These are phyloP conservation scores for Trichoderma atroviride DNA, from an alignment of 2,329 filamentous ascomycete genomes.

Conservation along the genomic window DNA sequence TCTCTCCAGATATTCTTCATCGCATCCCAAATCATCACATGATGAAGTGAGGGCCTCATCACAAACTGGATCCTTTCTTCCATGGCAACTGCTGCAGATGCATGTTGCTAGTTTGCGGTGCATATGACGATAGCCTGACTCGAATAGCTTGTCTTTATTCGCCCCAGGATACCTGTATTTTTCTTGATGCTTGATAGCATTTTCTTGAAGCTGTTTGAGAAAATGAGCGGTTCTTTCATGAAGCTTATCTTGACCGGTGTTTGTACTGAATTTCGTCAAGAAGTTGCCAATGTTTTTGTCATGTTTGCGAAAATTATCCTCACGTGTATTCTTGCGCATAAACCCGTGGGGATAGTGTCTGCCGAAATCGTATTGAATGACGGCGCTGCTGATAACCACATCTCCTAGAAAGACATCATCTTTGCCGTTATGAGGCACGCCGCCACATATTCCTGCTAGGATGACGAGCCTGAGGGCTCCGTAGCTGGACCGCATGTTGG, in stretches of 20 bases:
- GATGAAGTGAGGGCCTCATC: background rate
- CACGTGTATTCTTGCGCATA: constrained; percentile 32
- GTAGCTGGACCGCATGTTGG: constrained; percentile 41
- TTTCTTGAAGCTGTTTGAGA: constrained; percentile 24
- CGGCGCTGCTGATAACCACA: constrained; percentile 36
- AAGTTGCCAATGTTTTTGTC: constrained; percentile 35
- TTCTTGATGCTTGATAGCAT: background rate
- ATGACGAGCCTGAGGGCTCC: constrained; percentile 36
- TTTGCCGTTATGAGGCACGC: constrained; percentile 32
- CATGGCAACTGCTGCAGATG: background rate
- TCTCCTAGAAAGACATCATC: constrained; percentile 37
- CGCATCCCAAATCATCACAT: background rate
- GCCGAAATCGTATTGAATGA: constrained; percentile 39
- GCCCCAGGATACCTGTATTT: constrained; percentile 35
- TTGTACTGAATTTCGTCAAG: constrained; percentile 32
- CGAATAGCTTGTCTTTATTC: constrained; percentile 37
- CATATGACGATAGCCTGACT: constrained; percentile 38
- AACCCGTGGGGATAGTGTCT: constrained; percentile 33
- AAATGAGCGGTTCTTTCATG: constrained; percentile 14
- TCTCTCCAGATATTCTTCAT: background rate
- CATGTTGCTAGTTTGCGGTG: constrained; percentile 30
- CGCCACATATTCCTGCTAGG: constrained; percentile 42
- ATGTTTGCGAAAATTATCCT: constrained; percentile 34
- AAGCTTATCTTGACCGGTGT: constrained; percentile 8
- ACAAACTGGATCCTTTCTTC: background rate